Evolutionary conservation across 371 early-diverging fungal species (phyloP).

Genomic region (Mucor racemosus): DNA sequence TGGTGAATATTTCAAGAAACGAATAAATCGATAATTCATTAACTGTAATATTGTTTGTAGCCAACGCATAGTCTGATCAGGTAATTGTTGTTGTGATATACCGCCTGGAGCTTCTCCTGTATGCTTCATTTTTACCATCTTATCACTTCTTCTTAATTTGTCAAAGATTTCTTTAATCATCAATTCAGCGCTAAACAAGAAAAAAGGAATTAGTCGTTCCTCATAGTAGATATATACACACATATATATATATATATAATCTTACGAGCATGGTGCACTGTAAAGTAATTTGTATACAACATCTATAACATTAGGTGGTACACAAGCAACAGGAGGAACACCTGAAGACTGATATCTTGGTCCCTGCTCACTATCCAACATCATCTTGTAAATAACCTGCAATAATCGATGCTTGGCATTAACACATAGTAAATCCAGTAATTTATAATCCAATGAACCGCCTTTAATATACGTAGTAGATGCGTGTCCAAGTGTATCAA

Average conservation of each 20-base stretch:
- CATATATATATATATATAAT: not conserved
- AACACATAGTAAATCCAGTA: conserved; percentile 74
- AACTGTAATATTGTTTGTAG: conserved; percentile 78
- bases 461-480: conserved; percentile 73
- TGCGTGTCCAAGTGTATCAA: conserved; percentile 57
- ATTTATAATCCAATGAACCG: conserved; percentile 66
- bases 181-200: conserved; percentile 56
- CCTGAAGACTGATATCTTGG: conserved; percentile 65
- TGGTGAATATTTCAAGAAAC: conserved; percentile 56
- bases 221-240: no score
- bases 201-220: not conserved
- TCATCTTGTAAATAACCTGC: conserved; percentile 82
- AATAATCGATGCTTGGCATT: conserved; percentile 72
- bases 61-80: conserved; percentile 70
- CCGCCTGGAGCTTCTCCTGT: conserved; percentile 21
- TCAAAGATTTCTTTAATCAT: conserved; percentile 80
- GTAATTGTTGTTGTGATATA: conserved; percentile 33
- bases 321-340: conserved; percentile 54
- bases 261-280: conserved; percentile 80
- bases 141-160: conserved; percentile 74
- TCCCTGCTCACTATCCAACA: conserved; percentile 73
- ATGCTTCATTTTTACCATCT: conserved; percentile 50
- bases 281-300: conserved; percentile 78
- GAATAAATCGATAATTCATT: conserved; percentile 71
- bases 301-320: conserved; percentile 80